Percentiles rank a stretch among this genome's conserved stretches.
These are phyloP conservation scores for Cystoderma amianthinum DNA, from an alignment of 768 basidiomycete genomes.

Conservation along the genomic window DNA sequence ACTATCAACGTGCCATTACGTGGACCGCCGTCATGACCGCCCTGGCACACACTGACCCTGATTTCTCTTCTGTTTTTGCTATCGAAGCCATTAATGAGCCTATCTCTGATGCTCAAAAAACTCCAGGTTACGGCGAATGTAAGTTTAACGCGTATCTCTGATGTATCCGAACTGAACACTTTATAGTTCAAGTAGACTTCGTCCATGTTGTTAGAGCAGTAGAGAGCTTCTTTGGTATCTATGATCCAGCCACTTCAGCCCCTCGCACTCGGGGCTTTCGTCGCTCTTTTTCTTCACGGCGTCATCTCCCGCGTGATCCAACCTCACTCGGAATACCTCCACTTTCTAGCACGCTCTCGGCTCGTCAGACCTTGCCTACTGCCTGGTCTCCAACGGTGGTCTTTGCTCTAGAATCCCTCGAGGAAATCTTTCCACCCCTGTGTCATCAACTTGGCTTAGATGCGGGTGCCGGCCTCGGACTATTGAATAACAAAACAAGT, in stretches of 20 bases:
- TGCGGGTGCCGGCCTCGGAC: background rate
- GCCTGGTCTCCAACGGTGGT: too few species aligned
- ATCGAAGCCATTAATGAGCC: conserved; percentile 79
- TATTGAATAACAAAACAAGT: too few species aligned
- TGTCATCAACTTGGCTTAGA: background rate
- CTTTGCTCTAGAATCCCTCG: background rate
- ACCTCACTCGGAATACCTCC: background rate
- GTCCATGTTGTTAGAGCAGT: conserved; percentile 59
- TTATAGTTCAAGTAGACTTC: conserved; percentile 66
- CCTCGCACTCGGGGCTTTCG: background rate
- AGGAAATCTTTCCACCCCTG: background rate
- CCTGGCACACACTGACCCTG: conserved; percentile 61
- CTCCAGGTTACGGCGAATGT: conserved; percentile 71
- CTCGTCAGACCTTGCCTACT: too few species aligned
- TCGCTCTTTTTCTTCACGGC: background rate
- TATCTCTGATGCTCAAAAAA: conserved; percentile 60
- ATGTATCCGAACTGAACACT: too few species aligned
- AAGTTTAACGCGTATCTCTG: too few species aligned
- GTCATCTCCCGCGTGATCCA: background rate
- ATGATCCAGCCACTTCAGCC: background rate
- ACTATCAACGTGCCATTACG: conserved; percentile 72
- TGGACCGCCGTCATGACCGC: conserved; percentile 80
- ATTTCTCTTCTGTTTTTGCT: conserved; percentile 56
- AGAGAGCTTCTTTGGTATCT: conserved; percentile 56
- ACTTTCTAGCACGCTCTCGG: background rate